Conservation (phyloP, 2,329 filamentous ascomycete species). For the Exophiala xenobiotica region DNA sequence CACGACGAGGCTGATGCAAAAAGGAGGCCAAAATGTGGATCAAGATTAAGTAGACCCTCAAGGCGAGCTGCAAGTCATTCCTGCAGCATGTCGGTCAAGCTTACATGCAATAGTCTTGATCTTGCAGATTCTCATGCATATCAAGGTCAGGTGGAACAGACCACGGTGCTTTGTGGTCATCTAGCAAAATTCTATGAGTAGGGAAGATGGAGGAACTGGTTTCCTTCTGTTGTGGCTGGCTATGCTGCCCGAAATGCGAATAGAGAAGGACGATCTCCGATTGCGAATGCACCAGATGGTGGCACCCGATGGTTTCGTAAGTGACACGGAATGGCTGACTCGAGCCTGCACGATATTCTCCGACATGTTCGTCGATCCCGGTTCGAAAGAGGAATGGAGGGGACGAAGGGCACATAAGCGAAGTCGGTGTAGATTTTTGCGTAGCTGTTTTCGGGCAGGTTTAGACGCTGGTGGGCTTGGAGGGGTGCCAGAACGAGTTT, state of each 20-base stretch:
- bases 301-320: background rate
- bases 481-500: too few relatives aligned
- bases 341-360: background rate
- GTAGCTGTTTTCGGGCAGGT: background rate
- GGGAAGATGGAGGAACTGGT: background rate
- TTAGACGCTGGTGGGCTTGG: too few relatives aligned
- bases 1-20: constrained; percentile 14
- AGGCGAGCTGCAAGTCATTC: constrained; percentile 19
- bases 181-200: too few relatives aligned
- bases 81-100: constrained; percentile 19
- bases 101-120: constrained; percentile 5
- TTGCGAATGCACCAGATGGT: background rate
- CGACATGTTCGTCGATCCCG: background rate
- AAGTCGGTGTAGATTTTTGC: constrained; percentile 1
- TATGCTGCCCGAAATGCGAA: background rate
- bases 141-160: too few relatives aligned
- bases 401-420: constrained; percentile 3
- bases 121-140: background rate
- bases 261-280: background rate
- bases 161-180: too few relatives aligned
- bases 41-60: constrained; percentile 2
- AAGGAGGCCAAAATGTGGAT: constrained; percentile 16
- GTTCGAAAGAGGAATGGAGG: background rate
- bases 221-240: background rate
- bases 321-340: background rate